These are phyloP conservation scores for Turritis glabra DNA, from an alignment of 345 rosid species.

Conservation along the genomic window DNA sequence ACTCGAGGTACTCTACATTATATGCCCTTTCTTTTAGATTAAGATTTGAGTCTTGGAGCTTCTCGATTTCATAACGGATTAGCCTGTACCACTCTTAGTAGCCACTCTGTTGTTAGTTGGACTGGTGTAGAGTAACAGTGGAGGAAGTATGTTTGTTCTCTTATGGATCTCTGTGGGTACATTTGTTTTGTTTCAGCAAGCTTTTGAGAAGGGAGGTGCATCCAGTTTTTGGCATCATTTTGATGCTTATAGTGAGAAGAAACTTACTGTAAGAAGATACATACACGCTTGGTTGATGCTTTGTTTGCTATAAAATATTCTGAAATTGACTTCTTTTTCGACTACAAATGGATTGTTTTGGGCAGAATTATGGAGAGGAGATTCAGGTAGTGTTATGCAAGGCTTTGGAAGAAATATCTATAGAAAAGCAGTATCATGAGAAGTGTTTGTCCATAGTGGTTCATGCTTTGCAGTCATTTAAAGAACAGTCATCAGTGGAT, in stretches of 20 bases:
- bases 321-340: background rate
- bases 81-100: background rate
- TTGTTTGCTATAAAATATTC: background rate
- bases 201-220: slow-evolving; percentile 58
- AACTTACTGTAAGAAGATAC: slow-evolving; percentile 42
- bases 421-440: slow-evolving; percentile 64
- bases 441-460: slow-evolving; percentile 64
- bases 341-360: background rate
- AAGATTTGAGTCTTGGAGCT: background rate
- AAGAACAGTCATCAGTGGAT: slow-evolving; percentile 39
- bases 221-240: slow-evolving; percentile 75
- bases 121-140: background rate
- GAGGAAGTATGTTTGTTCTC: background rate
- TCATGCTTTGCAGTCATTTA: slow-evolving; percentile 55
- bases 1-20: slow-evolving; percentile 52
- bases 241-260: slow-evolving; percentile 50
- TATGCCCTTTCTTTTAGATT: background rate
- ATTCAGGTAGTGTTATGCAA: slow-evolving; percentile 59
- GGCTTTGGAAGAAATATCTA: slow-evolving; percentile 69
- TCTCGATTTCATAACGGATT: background rate
- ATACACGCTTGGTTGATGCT: background rate
- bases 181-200: slow-evolving; percentile 49
- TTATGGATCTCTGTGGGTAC: background rate
- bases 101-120: background rate
- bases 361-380: slow-evolving; percentile 53